Conservation (phyloP, 306 rosid species). For the Albizia julibrissin region DNA sequence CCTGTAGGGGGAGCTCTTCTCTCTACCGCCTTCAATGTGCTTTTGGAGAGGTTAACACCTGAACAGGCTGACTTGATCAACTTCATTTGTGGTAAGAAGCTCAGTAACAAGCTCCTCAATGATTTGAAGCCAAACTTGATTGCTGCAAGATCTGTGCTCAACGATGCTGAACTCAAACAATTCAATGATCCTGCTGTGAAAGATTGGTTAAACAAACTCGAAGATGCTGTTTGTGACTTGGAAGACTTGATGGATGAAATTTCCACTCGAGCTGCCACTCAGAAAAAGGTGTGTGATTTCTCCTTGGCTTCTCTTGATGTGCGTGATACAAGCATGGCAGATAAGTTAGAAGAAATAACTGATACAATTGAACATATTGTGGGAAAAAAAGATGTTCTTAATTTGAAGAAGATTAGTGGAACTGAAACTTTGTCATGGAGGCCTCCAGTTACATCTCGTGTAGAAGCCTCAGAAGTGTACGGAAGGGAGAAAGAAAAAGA, state of each 20-base stretch:
- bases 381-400: not conserved
- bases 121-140: not conserved
- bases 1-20: constrained; percentile 29
- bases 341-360: not conserved
- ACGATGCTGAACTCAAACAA: constrained; percentile 41
- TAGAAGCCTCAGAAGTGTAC: not conserved
- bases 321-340: too few relatives aligned
- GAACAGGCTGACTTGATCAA: not conserved
- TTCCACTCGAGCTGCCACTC: not conserved
- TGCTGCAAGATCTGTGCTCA: not conserved
- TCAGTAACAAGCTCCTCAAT: not conserved
- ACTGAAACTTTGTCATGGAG: not conserved
- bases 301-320: too few relatives aligned
- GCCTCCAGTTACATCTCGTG: not conserved
- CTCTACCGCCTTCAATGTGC: not conserved
- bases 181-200: not conserved
- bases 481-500: not conserved
- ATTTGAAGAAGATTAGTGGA: not conserved
- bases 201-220: not conserved
- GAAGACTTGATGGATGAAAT: constrained; percentile 32
- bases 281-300: too few relatives aligned
- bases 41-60: constrained; percentile 29
- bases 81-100: constrained; percentile 20
- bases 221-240: not conserved
- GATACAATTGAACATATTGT: not conserved